phyloP scores from a whole-genome alignment of 805 yeast species.

The Metschnikowia rubicola region DNA sequence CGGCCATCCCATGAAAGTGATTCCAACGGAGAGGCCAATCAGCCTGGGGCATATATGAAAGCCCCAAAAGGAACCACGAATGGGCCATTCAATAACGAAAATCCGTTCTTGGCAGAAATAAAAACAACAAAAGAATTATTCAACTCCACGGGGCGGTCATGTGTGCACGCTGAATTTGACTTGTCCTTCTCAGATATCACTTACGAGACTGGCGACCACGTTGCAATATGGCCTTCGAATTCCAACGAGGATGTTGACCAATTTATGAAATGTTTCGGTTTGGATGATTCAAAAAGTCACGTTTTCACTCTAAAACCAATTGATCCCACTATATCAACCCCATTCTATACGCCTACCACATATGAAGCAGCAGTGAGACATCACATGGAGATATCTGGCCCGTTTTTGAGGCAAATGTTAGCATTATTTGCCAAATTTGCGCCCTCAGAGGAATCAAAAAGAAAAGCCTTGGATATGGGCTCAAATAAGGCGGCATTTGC shows the following conservation, averaged over 20 bases:
- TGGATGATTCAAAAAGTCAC: slow-evolving; percentile 47
- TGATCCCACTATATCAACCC: slow-evolving; percentile 65
- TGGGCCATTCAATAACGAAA: slow-evolving; percentile 77
- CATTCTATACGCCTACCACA: slow-evolving; percentile 82
- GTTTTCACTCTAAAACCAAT: slow-evolving; percentile 64
- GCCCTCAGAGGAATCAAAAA: slow-evolving; percentile 59
- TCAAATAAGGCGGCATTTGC: slow-evolving; percentile 70
- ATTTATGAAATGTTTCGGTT: slow-evolving; percentile 61
- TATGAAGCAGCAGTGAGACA: slow-evolving; percentile 81
- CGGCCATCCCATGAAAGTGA: slow-evolving; percentile 30
- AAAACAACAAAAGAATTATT: slow-evolving; percentile 65
- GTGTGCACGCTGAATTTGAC: slow-evolving; percentile 90
- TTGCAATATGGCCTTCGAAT: slow-evolving; percentile 95
- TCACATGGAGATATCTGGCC: slow-evolving; percentile 87
- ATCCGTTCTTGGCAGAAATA: slow-evolving; percentile 80
- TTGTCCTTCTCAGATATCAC: slow-evolving; percentile 67
- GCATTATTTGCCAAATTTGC: slow-evolving; percentile 75
- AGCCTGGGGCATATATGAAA: slow-evolving; percentile 30
- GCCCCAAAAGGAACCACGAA: slow-evolving; percentile 35
- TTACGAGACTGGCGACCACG: slow-evolving; percentile 93
- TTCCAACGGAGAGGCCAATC: slow-evolving; percentile 80
- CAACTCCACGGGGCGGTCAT: slow-evolving; percentile 59
- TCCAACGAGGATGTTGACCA: slow-evolving; percentile 66
- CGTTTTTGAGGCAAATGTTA: slow-evolving; percentile 86
- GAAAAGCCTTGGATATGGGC: slow-evolving; percentile 50